A percentile compares a stretch with the other conserved stretches of the same genome.
These are phyloP conservation scores for Mycena kentingensis DNA, from an alignment of 768 basidiomycete species.

Conservation along the genomic window DNA sequence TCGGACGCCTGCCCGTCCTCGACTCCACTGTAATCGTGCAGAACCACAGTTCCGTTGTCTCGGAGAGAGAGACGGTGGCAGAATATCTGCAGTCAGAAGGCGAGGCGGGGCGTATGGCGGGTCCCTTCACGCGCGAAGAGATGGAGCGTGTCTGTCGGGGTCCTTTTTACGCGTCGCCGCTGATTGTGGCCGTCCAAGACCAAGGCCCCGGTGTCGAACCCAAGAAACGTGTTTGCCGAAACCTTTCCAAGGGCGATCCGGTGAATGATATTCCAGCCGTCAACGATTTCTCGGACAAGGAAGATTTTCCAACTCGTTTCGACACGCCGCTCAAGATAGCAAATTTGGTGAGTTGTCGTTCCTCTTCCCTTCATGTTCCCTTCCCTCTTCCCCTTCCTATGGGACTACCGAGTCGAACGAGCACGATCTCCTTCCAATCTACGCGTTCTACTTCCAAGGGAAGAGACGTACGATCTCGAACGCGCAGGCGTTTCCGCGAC, in stretches of 20 bases:
- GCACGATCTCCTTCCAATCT: background rate
- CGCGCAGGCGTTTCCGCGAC: too few relatives aligned
- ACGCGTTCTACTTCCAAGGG: too few relatives aligned
- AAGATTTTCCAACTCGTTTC: conserved; percentile 18
- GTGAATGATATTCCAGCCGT: conserved; percentile 3
- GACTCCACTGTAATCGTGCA: conserved; percentile 3
- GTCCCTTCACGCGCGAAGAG: conserved; percentile 15
- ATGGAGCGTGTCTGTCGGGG: conserved; percentile 27
- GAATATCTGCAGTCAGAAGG: conserved; percentile 19
- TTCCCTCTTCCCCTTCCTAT: background rate
- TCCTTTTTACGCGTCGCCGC: conserved; percentile 28
- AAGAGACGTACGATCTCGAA: too few relatives aligned
- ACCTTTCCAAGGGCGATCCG: conserved; percentile 23
- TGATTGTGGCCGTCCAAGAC: conserved; percentile 19
- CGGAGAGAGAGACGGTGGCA: conserved; percentile 2
- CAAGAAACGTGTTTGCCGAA: conserved; percentile 24
- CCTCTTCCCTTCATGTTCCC: background rate
- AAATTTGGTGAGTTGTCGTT: conserved; percentile 12
- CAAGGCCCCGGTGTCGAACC: conserved; percentile 12
- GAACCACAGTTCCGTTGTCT: conserved; percentile 15
- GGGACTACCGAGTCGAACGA: background rate
- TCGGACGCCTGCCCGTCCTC: conserved; percentile 30
- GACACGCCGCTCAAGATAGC: conserved; percentile 17
- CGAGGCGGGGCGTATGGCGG: conserved; percentile 14
- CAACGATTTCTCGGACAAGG: conserved; percentile 21